These are phyloP conservation scores for Jaapia argillacea DNA, from an alignment of 768 basidiomycete species.

Conservation along the genomic window DNA sequence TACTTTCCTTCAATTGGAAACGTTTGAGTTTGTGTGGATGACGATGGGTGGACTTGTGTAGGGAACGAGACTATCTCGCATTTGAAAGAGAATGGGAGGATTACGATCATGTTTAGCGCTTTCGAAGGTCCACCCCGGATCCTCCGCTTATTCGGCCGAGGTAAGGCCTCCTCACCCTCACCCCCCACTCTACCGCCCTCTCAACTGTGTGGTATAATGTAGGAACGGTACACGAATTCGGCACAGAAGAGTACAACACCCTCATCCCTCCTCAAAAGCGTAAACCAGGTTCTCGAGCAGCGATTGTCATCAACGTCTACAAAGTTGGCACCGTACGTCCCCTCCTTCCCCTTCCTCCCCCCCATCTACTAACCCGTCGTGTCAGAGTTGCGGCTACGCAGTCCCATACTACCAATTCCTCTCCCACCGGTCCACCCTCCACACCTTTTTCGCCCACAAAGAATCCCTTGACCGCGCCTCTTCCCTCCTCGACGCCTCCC, in stretches of 20 bases:
- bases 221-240: conserved; percentile 57
- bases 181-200: neutral
- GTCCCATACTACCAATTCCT: conserved; percentile 53
- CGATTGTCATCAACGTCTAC: conserved; percentile 50
- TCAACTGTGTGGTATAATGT: neutral
- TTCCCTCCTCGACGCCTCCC: neutral
- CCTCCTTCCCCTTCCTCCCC: neutral
- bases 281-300: conserved; percentile 48
- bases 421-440: conserved; percentile 41
- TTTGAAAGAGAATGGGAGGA: conserved; percentile 50
- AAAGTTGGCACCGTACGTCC: conserved; percentile 41
- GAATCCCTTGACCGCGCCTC: conserved; percentile 32
- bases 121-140: conserved; percentile 53
- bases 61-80: conserved; percentile 53
- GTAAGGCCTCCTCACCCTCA: conserved; percentile 19
- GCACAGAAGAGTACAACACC: conserved; percentile 47
- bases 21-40: neutral
- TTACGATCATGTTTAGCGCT: conserved; percentile 52
- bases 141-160: conserved; percentile 48
- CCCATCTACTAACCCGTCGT: neutral
- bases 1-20: conserved; percentile 5
- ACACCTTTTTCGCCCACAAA: conserved; percentile 31
- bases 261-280: conserved; percentile 37
- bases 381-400: conserved; percentile 57
- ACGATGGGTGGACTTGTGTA: conserved; percentile 9